phyloP scores from a whole-genome alignment of 306 rosid species.

The Corylus americana region DNA sequence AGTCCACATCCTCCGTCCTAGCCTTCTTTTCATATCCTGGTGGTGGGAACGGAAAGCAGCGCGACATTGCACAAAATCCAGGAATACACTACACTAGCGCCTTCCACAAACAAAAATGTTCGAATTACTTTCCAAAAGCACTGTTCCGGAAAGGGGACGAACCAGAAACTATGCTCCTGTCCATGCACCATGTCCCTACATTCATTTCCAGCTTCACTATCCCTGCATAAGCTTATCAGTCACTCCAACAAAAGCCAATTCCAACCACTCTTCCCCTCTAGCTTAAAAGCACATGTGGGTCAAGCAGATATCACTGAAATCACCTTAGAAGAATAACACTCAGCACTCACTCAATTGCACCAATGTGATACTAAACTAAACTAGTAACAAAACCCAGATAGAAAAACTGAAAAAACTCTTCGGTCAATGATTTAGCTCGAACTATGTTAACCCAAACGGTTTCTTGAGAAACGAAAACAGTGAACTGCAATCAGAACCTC shows the following conservation, averaged over 20 bases:
- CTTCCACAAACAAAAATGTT: conserved; percentile 50
- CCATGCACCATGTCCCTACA: conserved; percentile 97
- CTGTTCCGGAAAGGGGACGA: conserved; percentile 68
- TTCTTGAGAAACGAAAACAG: conserved; percentile 48
- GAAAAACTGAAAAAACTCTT: conserved; percentile 16
- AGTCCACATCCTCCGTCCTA: conserved; percentile 60
- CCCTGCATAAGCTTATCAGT: conserved; percentile 55
- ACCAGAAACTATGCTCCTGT: conserved; percentile 77
- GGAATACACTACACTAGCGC: conserved; percentile 39
- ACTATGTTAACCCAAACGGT: conserved; percentile 49
- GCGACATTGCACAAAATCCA: conserved; percentile 91
- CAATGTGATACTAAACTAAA: conserved; percentile 27
- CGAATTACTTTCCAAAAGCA: conserved; percentile 50
- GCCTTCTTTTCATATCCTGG: conserved; percentile 89
- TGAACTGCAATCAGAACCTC: conserved; percentile 43
- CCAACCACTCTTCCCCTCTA: conserved; percentile 33
- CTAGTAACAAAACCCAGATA: conserved; percentile 31
- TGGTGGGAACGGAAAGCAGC: conserved; percentile 97
- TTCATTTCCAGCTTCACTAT: conserved; percentile 75
- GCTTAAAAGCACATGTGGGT: conserved; percentile 26
- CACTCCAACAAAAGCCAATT: conserved; percentile 41
- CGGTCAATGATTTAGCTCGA: conserved; percentile 31
- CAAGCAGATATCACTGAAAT: conserved; percentile 31
- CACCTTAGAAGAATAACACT: conserved; percentile 28
- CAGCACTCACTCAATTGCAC: conserved; percentile 32